Base-by-base conservation (phyloP, 2,329 filamentous ascomycete species). In the Bipolaris gigantea region DNA sequence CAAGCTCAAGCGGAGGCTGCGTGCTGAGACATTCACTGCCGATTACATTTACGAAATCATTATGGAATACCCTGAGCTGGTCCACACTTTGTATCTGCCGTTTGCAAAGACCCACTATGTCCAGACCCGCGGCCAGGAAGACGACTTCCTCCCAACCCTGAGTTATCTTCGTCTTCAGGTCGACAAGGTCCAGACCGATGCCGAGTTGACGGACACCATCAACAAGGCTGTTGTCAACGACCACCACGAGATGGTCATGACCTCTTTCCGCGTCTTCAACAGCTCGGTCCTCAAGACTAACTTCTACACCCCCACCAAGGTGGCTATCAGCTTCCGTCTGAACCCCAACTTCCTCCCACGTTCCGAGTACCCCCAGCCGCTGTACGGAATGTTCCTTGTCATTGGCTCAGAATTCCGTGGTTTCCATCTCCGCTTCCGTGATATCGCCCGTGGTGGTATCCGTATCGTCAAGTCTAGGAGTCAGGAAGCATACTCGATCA, bases 1-100 rank as follows among this genome's bases (percentile, higher is more conserved):
- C 27, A 97, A 95, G 80, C 85, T 99, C 70, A 99, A 99, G 85
- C 92, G 92, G 66, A 88, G 94, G 68, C 83, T 99, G 56, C 89
- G 94, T 69, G 94, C 90, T 0, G 94, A 99, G 79, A 99, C 94
- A 0, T 99, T 99, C 75, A 99, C 94, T 0, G 89, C 94, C 4
- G 93, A 97, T 71, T 99, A 99, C 79, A 97, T 99, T 65, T 86
- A 93, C 25, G 93, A 99, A 77, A 97, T 99, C 73, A 96, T 99
- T 77, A 87, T 88, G 73, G 88, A 88, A 46, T 94, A 97, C 74
- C 93, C 94, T 0, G 85, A 87, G 30, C 84, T 99, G 21, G 88
- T 99, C 50, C 89, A 93, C 62, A 86, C 88, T 21, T 79, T 97
- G 50, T 99, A 99, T 75, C 84, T 96, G 42, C 88, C 91, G 1